These are phyloP conservation scores for Nannochloropsis salina DNA, from an alignment of 108 stramenopile species.

Conservation along the genomic window DNA sequence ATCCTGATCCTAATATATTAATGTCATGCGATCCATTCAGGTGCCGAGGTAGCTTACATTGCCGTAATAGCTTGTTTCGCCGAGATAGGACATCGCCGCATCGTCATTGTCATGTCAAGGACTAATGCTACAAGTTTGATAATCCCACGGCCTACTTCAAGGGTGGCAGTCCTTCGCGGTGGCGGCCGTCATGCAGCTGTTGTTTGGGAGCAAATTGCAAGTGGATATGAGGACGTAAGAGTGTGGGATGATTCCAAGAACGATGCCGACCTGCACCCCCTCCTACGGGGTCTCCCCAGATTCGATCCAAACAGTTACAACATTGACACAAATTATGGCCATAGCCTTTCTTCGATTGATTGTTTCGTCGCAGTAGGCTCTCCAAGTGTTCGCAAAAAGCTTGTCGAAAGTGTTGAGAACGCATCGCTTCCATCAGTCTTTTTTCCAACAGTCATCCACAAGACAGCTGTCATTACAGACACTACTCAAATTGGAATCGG, in stretches of 20 bases:
- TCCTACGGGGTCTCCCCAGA: background rate
- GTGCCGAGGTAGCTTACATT: background rate
- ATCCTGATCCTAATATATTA: background rate
- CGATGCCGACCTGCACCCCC: background rate
- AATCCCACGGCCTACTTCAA: background rate
- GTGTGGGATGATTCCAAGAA: background rate
- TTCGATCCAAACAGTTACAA: background rate
- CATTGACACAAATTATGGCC: background rate
- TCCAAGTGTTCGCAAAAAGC: background rate
- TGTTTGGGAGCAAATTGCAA: background rate
- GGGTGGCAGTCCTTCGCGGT: background rate
- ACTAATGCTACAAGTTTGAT: background rate
- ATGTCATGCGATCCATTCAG: background rate
- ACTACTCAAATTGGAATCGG: background rate
- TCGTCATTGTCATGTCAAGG: background rate
- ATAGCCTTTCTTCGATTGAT: background rate
- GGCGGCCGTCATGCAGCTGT: slow-evolving; percentile 2
- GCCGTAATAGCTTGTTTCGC: background rate
- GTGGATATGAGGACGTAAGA: background rate
- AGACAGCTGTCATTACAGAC: slow-evolving; percentile 5
- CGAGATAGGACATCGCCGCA: background rate
- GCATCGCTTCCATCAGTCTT: background rate
- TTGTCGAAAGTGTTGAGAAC: slow-evolving; percentile 6
- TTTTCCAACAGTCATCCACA: background rate
- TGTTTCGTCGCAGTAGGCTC: background rate